These are phyloP conservation scores for Fusarium temperatum DNA, from an alignment of 2,329 filamentous ascomycete genomes.

Conservation along the genomic window DNA sequence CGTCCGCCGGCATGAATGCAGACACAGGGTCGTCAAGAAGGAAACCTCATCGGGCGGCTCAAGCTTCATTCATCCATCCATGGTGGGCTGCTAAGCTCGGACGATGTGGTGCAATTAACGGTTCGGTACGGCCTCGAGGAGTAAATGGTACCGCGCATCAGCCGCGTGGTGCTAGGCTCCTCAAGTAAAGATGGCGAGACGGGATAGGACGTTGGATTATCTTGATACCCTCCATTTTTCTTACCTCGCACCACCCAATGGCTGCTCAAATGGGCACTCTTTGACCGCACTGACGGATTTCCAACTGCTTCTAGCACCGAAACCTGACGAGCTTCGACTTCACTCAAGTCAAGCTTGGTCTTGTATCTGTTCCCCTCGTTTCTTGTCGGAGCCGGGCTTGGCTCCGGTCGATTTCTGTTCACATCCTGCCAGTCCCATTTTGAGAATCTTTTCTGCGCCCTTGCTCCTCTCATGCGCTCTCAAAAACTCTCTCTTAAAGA, in stretches of 20 bases:
- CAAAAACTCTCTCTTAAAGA: conserved; percentile 39
- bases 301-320: conserved; percentile 32
- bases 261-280: conserved; percentile 8
- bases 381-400: conserved; percentile 44
- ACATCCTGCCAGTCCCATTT: conserved; percentile 43
- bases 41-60: conserved; percentile 4
- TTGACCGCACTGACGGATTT: conserved; percentile 32
- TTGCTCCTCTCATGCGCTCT: conserved; percentile 35
- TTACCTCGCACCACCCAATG: conserved; percentile 31
- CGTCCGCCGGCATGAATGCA: conserved; percentile 26
- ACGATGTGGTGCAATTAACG: conserved; percentile 26
- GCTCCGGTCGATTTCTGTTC: conserved; percentile 44
- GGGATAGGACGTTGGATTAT: conserved; percentile 29
- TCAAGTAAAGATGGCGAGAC: conserved; percentile 24
- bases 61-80: conserved; percentile 2
- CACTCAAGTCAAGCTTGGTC: conserved; percentile 26
- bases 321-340: conserved; percentile 32
- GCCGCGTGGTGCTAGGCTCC: conserved; percentile 32
- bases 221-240: conserved; percentile 38
- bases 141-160: conserved; percentile 20
- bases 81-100: conserved; percentile 16
- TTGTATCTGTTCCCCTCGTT: conserved; percentile 41
- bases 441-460: conserved; percentile 43
- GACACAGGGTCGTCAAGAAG: conserved; percentile 16
- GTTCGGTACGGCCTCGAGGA: conserved; percentile 18